Base-by-base conservation (phyloP, 495 filamentous ascomycete genomes). In the Aspergillus funiculosus region DNA sequence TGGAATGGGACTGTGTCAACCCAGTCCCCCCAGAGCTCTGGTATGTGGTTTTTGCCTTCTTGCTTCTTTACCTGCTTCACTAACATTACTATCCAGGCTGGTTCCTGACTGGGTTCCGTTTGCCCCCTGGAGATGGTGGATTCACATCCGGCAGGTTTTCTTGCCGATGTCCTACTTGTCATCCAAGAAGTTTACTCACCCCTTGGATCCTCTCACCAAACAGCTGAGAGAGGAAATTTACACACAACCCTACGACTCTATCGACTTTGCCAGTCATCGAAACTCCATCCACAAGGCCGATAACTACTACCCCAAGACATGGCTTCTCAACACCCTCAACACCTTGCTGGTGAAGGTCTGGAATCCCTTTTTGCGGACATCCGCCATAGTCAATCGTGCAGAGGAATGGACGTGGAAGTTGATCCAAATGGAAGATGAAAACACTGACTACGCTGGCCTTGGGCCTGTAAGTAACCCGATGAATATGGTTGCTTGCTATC, bases 81-180 rank as follows among this genome's bases (percentile, higher is more conserved):
- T 56, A 34, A 51, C 42, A 25, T 48, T 24, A 13, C 19, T 5
- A 41, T 28, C 7, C 46, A 81, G 77, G 77, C 77, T 96, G 19
- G 71, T 98, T 2, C 94, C 92, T 2, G 89, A 97, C 62, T 97
- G 92, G 91, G 79, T 90, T 10, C 94, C 92, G 1, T 77, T 97
- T 53, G 83, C 87, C 7, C 92, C 94, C 0, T 97, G 94, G 92
- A 75, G 89, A 35, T 98, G 92, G 92, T 98, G 92, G 92, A 88
- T 95, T 50, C 92, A 98, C 50, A 95, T 95, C 64, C 87, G 92
- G 11, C 80, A 84, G 61, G 91, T 98, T 22, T 95, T 89, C 62
- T 64, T 95, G 26, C 85, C 91, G 7, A 95, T 97, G 87, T 81
- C 84, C 9, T 97, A 83, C 55, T 71, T 96, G 28, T 95, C 83